Base-by-base conservation (phyloP, 23 red algal genomes). In the Gracilaria caudata region DNA sequence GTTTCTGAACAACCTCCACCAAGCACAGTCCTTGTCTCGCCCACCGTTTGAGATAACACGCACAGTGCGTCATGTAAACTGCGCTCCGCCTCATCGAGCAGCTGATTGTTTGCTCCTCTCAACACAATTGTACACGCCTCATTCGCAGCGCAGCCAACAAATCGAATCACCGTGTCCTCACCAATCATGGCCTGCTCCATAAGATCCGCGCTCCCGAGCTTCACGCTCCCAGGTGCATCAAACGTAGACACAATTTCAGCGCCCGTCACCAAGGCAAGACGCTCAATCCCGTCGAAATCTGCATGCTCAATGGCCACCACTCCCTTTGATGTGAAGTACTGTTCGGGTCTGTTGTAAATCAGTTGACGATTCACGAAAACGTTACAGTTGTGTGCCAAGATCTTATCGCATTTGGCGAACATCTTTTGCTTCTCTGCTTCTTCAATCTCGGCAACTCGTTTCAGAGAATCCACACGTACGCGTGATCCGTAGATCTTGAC, bases 311-410 rank as follows among this genome's bases (percentile, higher is more conserved):
- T 95, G 3, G 92, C 93, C 40, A 95, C 94, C 7, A 99, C 75
- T 5, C 97, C 97, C 56, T 95, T 84, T 0, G 90, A 87, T 34
- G 97, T 96, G 73, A 99, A 99, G 54, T 88, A 95, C 64, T 99
- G 97, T 77, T 99, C 97, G 2, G 97, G 97, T 29, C 93, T 88
- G 77, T 99, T 99, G 45, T 99, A 99, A 73, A 99, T 99, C 32
- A 99, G 94, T 76, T 99, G 97, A 28, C 97, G 87, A 73, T 99
- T 99, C 58, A 99, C 89, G 72, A 99, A 99, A 4, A 95, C 93
- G 51, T 99, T 99, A 77, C 93, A 96, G 19, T 68, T 68, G 43
- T 99, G 93, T 25, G 74, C 90, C 36, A 95, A 30, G 78, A 99
- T 99, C 68, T 79, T 79, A 35, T 94, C 86, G 57, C 93, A 95